These are phyloP conservation scores for Fusarium tuaranense DNA, from an alignment of 2,329 filamentous ascomycete species.

Conservation along the genomic window DNA sequence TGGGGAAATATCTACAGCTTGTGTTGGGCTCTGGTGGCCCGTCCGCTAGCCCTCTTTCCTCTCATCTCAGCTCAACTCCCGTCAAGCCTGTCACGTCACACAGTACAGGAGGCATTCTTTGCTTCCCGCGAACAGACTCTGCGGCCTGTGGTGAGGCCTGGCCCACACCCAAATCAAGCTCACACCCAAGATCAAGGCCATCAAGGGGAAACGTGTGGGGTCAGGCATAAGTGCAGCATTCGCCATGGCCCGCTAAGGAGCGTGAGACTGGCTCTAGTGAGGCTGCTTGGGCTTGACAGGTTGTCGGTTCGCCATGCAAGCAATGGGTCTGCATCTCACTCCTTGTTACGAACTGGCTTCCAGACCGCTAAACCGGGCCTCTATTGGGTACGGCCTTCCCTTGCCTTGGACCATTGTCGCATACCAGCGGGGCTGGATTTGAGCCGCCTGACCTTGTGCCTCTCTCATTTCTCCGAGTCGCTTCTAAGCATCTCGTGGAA, in stretches of 20 bases:
- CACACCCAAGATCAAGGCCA: slow-evolving; percentile 24
- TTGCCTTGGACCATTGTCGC: slow-evolving; percentile 26
- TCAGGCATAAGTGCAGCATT: slow-evolving; percentile 46
- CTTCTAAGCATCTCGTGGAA: not conserved
- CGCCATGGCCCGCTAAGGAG: slow-evolving; percentile 21
- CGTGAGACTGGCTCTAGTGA: slow-evolving; percentile 31
- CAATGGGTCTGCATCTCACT: slow-evolving; percentile 41
- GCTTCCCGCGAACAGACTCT: slow-evolving; percentile 31
- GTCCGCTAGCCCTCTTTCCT: slow-evolving; percentile 20
- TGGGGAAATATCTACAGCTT: slow-evolving; percentile 29
- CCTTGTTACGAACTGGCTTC: slow-evolving; percentile 33
- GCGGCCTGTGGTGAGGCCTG: slow-evolving; percentile 28
- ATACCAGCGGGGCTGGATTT: slow-evolving; percentile 21
- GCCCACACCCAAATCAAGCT: slow-evolving; percentile 21
- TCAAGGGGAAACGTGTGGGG: slow-evolving; percentile 39
- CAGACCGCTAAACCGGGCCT: slow-evolving; percentile 13
- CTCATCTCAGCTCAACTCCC: slow-evolving; percentile 27
- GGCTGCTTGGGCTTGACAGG: slow-evolving; percentile 43
- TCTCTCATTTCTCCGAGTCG: not conserved
- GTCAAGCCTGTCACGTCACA: slow-evolving; percentile 31
- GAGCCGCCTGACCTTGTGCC: slow-evolving; percentile 19
- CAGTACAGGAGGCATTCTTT: slow-evolving; percentile 14
- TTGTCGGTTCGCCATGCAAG: slow-evolving; percentile 46
- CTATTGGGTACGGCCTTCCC: slow-evolving; percentile 15
- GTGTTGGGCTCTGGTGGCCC: slow-evolving; percentile 5